Evolutionary conservation across 768 basidiomycete species (phyloP), one percentile per base, ranked within the genome.

Genomic region (Mycena crocata): DNA sequence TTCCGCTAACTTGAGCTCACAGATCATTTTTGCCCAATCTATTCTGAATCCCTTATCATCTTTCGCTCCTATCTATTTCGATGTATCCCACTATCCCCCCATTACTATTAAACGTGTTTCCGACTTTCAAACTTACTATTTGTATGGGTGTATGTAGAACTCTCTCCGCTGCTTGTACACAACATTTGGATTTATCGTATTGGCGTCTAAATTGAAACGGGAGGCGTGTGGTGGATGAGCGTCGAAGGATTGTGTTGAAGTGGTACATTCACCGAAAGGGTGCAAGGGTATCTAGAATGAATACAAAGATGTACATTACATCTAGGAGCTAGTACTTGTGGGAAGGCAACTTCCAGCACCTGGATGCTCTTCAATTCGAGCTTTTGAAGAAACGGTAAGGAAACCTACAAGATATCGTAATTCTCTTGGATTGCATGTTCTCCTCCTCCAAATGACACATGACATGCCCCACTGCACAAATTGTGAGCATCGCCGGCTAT

Each of bases 1-100:
- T 64, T 34, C 8, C 15, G 70, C 57, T 57, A 40, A 70, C 56
- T 19, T 45, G 34, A 44, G 56, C 39, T 13, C 31, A 35, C 71
- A 89, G 87, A 67, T 83, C 88, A 26, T 85, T 87, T 71, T 72
- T 90, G 31, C 90, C 90, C n/a, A 88, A 82, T 76, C 79, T 90
- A 70, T 86, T 91, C 73, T 90, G 78, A 83, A 32, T 52, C 31
- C n/a, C 17, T 44, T 28, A 17, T 34, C 44, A 34, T 26, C 21
- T 26, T 46, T 69, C 72, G 71, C 72, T 74, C 54, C 50, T 70
- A 68, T 69, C 57, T 57, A 56, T 66, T 59, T 57, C 40, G 54
- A 66, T 66, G 67, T 68, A 68, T 56, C 64, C 39, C 62, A 50
- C 52, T 55, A 49, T 57, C 42, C 35, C 30, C 37, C 55, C 52